Base-by-base conservation (phyloP, 371 early-diverging fungal species). In the Apophysomyces sp. region DNA sequence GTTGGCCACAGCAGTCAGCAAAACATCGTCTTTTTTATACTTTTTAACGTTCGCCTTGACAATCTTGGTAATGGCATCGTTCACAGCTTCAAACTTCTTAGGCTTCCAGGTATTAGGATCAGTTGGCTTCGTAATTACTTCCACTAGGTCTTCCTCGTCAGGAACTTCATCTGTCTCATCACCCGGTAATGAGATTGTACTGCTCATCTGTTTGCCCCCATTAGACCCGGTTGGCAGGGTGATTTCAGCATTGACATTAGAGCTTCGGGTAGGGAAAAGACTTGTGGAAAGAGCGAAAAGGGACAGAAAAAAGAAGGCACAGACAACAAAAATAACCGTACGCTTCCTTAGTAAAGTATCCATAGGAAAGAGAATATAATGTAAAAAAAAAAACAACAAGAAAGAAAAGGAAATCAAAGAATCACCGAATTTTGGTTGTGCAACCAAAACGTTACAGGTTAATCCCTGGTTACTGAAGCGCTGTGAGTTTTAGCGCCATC, bases 1-100 rank as follows among this genome's bases (percentile, higher is more conserved):
- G 30, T 72, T 76, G 26, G 64, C 76, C 27, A 77, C 76, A 5
- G 76, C 72, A 12, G 68, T 72, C 29, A 76, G 36, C 21, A 76
- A 37, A 15, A 69, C 53, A n/a, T 21, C 54, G 1, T 60, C 60
- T 6, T 24, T 54, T 24, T 30, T 37, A 2, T 66, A 27, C 36
- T 58, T 62, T 7, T 26, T 15, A 0, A 62, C 24, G 32, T 63
- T 68, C 18, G 32, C 39, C 15, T 63, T 28, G 18, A 68, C 63
- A 11, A 36, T 40, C 16, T 40, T 24, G n/a, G 24, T 51, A 37
- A 67, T 57, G 11, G n/a, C 37, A 0, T 24, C 16, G 41, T 30
- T 51, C 16, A 57, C 63, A 7, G 58, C n/a, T 26, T 68, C 63
- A 52, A 68, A 68, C 4, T 44, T 24, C 28, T 68, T 68, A 15